These are phyloP conservation scores for Bifiguratus adelaidae DNA, from an alignment of 192 early-diverging fungal species.

Conservation along the genomic window DNA sequence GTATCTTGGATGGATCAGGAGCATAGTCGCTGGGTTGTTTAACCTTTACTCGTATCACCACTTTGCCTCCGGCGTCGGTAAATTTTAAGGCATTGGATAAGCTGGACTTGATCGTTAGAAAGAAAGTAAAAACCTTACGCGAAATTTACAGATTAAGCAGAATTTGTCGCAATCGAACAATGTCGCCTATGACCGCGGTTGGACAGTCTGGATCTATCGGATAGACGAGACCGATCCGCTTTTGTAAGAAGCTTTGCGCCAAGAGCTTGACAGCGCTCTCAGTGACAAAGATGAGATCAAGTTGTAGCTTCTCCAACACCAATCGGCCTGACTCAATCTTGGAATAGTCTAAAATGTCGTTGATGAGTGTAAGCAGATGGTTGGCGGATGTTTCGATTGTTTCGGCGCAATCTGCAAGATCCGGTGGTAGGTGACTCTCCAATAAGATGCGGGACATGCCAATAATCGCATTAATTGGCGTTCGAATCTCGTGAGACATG, in stretches of 20 bases:
- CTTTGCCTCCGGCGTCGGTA: slow-evolving; percentile 29
- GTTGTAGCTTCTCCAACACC: slow-evolving; percentile 19
- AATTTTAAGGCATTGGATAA: slow-evolving; percentile 48
- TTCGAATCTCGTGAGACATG: slow-evolving; percentile 66
- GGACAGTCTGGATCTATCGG: slow-evolving; percentile 11
- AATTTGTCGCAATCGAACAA: slow-evolving; percentile 37
- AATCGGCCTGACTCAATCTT: slow-evolving; percentile 72
- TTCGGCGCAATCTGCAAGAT: slow-evolving; percentile 48
- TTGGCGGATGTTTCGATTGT: slow-evolving; percentile 27
- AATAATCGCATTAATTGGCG: slow-evolving; percentile 69
- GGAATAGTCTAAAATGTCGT: slow-evolving; percentile 69
- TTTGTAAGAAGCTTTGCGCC: slow-evolving; percentile 44
- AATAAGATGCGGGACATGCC: slow-evolving; percentile 55
- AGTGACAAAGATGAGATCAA: slow-evolving; percentile 24
- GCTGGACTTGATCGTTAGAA: background rate
- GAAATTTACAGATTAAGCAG: slow-evolving; percentile 27
- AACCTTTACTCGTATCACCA: slow-evolving; percentile 15
- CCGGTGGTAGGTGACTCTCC: slow-evolving; percentile 57
- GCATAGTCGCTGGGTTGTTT: background rate
- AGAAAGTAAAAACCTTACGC: background rate
- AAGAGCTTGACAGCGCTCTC: slow-evolving; percentile 56
- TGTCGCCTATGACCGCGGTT: slow-evolving; percentile 29
- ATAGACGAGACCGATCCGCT: slow-evolving; percentile 30
- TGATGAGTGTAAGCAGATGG: slow-evolving; percentile 54
- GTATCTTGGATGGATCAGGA: background rate